Conservation (phyloP, 495 filamentous ascomycete genomes). For the Xylaria cubensis region DNA sequence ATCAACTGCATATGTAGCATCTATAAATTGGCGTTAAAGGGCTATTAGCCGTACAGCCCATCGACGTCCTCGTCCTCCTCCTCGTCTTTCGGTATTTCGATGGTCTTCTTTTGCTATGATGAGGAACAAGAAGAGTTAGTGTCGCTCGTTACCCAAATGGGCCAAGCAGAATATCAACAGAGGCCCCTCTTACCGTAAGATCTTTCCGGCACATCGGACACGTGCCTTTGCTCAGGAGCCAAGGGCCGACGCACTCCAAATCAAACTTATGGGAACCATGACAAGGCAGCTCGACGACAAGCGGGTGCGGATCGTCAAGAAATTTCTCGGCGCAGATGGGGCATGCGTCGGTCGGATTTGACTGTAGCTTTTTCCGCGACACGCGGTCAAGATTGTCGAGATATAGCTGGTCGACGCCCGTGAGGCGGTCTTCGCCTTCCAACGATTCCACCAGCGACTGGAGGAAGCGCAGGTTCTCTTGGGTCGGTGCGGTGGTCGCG, state of each 20-base stretch:
- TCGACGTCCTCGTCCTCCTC: constrained; percentile 73
- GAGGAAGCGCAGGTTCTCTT: constrained; percentile 68
- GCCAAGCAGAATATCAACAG: background rate
- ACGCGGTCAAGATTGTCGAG: constrained; percentile 84
- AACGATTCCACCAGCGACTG: constrained; percentile 46
- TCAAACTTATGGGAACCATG: constrained; percentile 86
- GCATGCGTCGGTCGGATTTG: constrained; percentile 70
- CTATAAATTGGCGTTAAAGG: background rate
- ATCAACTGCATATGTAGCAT: background rate
- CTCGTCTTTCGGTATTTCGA: constrained; percentile 48
- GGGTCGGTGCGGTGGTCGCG: constrained; percentile 54
- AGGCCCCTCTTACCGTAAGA: constrained; percentile 52
- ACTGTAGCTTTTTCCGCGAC: constrained; percentile 63
- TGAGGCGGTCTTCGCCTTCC: constrained; percentile 63
- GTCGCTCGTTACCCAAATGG: background rate
- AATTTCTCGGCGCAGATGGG: constrained; percentile 87
- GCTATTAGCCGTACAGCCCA: constrained; percentile 71
- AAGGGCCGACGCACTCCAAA: constrained; percentile 91
- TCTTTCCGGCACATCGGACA: constrained; percentile 88
- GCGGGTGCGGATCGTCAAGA: constrained; percentile 77
- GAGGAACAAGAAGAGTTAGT: background rate
- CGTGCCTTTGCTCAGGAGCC: constrained; percentile 85
- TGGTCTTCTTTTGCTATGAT: constrained; percentile 62
- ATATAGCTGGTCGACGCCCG: constrained; percentile 81
- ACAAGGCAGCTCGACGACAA: constrained; percentile 90